Conservation (phyloP, 2,329 filamentous ascomycete genomes). For the Aspergillus sp. region DNA sequence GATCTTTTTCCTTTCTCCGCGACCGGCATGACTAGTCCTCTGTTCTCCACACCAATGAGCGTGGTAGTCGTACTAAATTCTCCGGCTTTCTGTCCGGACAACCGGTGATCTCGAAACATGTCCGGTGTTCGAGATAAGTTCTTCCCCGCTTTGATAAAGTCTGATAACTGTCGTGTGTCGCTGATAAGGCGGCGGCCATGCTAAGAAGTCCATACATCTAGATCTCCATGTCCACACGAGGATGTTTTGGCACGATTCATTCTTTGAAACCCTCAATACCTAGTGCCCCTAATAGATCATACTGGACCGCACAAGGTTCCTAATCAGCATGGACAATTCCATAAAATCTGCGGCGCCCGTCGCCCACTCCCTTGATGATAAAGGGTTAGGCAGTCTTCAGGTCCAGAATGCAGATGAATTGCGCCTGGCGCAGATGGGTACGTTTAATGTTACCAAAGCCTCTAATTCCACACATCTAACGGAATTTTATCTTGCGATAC, state of each 20-base stretch:
- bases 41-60: neutral
- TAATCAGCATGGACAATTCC: conserved; percentile 14
- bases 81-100: conserved; percentile 2
- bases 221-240: neutral
- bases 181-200: neutral
- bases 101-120: conserved; percentile 5
- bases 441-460: conserved; percentile 4
- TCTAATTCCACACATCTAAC: neutral
- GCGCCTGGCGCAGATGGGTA: conserved; percentile 50
- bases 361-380: neutral
- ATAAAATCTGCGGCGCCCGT: conserved; percentile 9
- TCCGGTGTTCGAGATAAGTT: neutral
- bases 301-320: neutral
- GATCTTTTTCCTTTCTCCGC: no score
- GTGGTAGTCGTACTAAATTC: neutral
- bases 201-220: neutral
- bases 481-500: neutral
- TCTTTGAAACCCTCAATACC: neutral
- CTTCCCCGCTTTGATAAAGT: neutral
- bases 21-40: neutral
- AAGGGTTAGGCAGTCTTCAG: conserved; percentile 17
- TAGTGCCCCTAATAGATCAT: neutral
- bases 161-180: neutral
- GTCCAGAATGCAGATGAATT: conserved; percentile 43
- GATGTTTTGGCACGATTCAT: neutral